Base-by-base conservation (phyloP, 371 early-diverging fungal species). In the Mucor sp. region DNA sequence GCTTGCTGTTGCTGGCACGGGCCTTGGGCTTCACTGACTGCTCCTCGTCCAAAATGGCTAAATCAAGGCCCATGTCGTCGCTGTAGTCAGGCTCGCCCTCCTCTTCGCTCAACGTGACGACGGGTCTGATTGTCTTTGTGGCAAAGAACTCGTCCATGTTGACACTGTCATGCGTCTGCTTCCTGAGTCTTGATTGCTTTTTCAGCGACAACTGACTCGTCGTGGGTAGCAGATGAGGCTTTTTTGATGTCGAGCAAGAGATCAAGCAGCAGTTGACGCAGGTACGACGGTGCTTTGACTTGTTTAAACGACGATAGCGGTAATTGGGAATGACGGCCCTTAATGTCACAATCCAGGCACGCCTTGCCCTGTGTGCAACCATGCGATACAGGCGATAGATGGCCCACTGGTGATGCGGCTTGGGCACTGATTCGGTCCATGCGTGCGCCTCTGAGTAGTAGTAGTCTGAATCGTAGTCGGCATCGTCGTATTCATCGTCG, bases 41-140 rank as follows among this genome's bases (percentile, higher is more conserved):
- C 9, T 57, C 43, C n/a, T 69, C 68, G 12, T 74, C 66, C 57
- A 81, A 62, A 6, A 76, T 58, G 4, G 78, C 48, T 58, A 74
- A 72, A 44, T 78, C 82, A 30, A 78, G 57, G 2, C 75, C 79
- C 79, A 76, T 81, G 43, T 75, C 72, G 59, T 78, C 77, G 23
- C 73, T 62, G 53, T 74, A 74, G 47, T 77, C 61, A 28, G 69
- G 72, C 17, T 27, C 63, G 37, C 17, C 35, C 17, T 25, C 21
- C 11, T 62, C 66, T 4, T 67, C 67, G 7, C 28, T 33, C 25
- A 63, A 17, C 0, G 50, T 57, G 8, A 64, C 37, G 14, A 53
- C 43, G 11, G 80, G 79, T n/a, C 83, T 75, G 41, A 83, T 78
- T 0, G 83, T 80, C 41, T 48, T 70, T 11, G 77, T 83, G 6